Percentiles rank a stretch among this genome's conserved stretches.
These are phyloP conservation scores for Alternaria sp. DNA, from an alignment of 2,329 filamentous ascomycete species.

Conservation along the genomic window DNA sequence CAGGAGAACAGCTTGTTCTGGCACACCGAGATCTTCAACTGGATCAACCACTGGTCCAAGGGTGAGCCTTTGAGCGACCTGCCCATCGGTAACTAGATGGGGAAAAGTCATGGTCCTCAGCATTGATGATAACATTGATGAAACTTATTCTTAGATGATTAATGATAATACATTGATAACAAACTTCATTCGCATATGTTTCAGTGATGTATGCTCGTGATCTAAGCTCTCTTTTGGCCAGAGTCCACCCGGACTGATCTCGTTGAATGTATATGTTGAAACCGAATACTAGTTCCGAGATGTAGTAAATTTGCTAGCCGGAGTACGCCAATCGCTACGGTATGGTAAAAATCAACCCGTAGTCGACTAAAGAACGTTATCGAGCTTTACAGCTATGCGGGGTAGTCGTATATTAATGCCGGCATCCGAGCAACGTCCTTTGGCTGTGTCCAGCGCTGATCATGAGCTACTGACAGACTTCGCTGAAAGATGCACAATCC, in stretches of 20 bases:
- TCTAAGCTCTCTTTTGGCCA: not conserved
- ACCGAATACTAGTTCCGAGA: not conserved
- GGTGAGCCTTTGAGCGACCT: conserved; percentile 37
- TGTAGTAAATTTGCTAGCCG: not conserved
- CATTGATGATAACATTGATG: not conserved
- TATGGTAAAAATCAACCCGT: not conserved
- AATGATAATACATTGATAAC: conserved; percentile 1
- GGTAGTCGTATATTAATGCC: not conserved
- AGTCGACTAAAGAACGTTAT: not conserved
- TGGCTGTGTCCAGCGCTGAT: not conserved
- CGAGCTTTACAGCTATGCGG: not conserved
- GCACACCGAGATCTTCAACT: conserved; percentile 65
- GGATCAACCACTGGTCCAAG: conserved; percentile 48
- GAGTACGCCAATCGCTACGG: not conserved
- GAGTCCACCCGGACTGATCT: too few species aligned
- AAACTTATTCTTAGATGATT: conserved; percentile 6
- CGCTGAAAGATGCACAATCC: not conserved
- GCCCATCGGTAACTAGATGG: conserved; percentile 36
- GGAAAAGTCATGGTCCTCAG: not conserved
- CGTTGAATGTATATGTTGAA: not conserved
- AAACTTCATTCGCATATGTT: not conserved
- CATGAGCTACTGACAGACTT: not conserved
- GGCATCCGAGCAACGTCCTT: not conserved
- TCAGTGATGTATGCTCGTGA: not conserved
- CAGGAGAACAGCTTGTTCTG: conserved; percentile 91